These are phyloP conservation scores for Phaeosphaeriaceae sp. DNA, from an alignment of 2,329 filamentous ascomycete species.

Conservation along the genomic window DNA sequence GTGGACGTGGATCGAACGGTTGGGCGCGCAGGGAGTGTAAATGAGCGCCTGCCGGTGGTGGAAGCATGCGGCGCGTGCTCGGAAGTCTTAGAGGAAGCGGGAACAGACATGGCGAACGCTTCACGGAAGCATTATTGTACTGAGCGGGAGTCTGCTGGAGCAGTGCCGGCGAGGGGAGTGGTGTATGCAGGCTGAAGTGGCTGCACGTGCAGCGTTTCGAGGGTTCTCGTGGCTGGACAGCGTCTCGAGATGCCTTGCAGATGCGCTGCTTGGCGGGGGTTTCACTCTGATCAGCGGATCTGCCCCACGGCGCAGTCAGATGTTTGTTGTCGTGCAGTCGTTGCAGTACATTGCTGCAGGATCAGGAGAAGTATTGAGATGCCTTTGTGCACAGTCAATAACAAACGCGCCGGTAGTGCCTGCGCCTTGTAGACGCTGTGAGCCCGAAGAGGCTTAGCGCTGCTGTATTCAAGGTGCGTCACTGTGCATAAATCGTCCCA, in stretches of 20 bases:
- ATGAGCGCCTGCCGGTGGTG: conserved; percentile 51
- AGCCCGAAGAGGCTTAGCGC: not conserved
- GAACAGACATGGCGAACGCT: conserved; percentile 38
- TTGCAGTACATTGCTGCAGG: not conserved
- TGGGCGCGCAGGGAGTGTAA: conserved; percentile 56
- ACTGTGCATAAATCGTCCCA: conserved; percentile 4
- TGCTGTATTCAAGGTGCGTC: conserved; percentile 15
- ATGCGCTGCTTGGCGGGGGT: conserved; percentile 12
- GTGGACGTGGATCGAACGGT: conserved; percentile 36
- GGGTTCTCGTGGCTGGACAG: conserved; percentile 12
- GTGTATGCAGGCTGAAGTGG: conserved; percentile 1
- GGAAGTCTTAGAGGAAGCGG: conserved; percentile 34
- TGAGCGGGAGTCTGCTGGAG: not conserved
- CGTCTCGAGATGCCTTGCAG: conserved; percentile 14
- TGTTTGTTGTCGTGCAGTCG: not conserved
- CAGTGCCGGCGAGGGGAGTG: not conserved
- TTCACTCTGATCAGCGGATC: conserved; percentile 16
- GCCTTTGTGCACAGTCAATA: conserved; percentile 1
- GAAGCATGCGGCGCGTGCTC: conserved; percentile 32
- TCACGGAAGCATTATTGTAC: conserved; percentile 35
- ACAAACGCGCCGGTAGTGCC: conserved; percentile 6
- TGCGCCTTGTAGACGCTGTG: not conserved
- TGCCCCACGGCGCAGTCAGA: conserved; percentile 2
- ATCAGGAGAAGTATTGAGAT: not conserved
- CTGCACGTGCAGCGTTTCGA: conserved; percentile 5